Evolutionary conservation across 805 yeast species (phyloP).

Genomic region (Cyberlindnera mrakii): DNA sequence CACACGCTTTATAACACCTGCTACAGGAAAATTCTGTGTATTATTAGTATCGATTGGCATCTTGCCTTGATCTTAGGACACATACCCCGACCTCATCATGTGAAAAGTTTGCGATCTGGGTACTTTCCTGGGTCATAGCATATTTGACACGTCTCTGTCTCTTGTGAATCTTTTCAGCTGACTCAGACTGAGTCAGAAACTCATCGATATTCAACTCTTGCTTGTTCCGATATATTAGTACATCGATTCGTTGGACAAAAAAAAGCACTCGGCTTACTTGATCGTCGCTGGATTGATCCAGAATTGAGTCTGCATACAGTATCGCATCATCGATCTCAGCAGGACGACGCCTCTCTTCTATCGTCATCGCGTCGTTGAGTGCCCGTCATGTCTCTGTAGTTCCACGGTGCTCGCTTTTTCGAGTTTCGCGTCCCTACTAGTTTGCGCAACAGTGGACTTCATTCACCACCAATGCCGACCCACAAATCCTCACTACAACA

Average conservation of each 20-base stretch:
- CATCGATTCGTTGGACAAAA: background rate
- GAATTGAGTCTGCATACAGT: background rate
- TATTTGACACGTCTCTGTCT: conserved; percentile 2
- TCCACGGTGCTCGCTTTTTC: background rate
- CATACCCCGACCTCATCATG: background rate
- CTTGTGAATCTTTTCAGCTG: conserved; percentile 7
- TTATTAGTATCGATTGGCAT: no score
- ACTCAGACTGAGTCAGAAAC: conserved; percentile 14
- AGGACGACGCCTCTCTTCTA: background rate
- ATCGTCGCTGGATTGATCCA: background rate
- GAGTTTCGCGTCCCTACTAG: no score
- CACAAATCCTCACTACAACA: no score
- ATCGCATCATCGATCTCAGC: conserved; percentile 1
- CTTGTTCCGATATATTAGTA: conserved; percentile 5
- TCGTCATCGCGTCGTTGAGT: background rate
- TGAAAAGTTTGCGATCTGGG: conserved; percentile 2
- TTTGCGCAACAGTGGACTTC: no score
- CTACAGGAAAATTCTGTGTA: conserved; percentile 2
- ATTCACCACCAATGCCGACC: no score
- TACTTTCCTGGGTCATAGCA: conserved; percentile 13
- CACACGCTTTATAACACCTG: conserved; percentile 67
- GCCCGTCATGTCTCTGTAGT: no score
- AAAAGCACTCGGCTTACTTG: background rate
- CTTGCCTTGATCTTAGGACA: no score
- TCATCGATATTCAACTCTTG: conserved; percentile 12